Evolutionary conservation across 1,284 basidiomycete genomes (phyloP).

Genomic region (Amylostereum areolatum): DNA sequence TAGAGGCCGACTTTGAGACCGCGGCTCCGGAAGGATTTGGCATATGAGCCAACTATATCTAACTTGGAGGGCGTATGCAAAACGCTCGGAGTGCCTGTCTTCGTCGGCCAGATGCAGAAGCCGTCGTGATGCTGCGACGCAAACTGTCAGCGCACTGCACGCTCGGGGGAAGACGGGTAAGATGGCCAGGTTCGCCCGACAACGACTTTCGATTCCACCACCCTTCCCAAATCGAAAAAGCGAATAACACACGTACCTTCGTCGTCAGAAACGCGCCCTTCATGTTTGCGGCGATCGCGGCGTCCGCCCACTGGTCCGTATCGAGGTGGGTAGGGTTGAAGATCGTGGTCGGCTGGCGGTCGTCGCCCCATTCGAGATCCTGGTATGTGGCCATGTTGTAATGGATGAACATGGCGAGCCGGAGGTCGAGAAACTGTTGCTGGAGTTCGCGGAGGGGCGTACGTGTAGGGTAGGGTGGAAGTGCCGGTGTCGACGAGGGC

Average conservation of each 20-base stretch:
- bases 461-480: neutral
- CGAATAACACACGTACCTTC: slow-evolving; percentile 6
- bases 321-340: slow-evolving; percentile 9
- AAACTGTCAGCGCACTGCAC: too few species aligned
- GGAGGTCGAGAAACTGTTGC: slow-evolving; percentile 9
- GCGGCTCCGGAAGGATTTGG: slow-evolving; percentile 6
- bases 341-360: neutral
- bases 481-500: too few species aligned
- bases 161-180: too few species aligned
- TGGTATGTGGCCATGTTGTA: slow-evolving; percentile 11
- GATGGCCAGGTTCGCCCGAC: too few species aligned
- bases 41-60: slow-evolving; percentile 6
- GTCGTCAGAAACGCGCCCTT: slow-evolving; percentile 8
- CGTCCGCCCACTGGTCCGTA: slow-evolving; percentile 8
- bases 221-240: too few species aligned
- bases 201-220: too few species aligned
- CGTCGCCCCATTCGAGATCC: slow-evolving; percentile 9
- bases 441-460: slow-evolving; percentile 2
- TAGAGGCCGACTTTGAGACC: slow-evolving; percentile 8
- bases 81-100: slow-evolving; percentile 7
- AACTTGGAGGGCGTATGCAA: neutral
- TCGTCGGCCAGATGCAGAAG: slow-evolving; percentile 10
- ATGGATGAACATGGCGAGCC: slow-evolving; percentile 10
- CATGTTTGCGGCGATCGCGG: slow-evolving; percentile 6
- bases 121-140: slow-evolving; percentile 9